Conservation (phyloP, 257 asterid species). For the Jaltomata sinuosa region DNA sequence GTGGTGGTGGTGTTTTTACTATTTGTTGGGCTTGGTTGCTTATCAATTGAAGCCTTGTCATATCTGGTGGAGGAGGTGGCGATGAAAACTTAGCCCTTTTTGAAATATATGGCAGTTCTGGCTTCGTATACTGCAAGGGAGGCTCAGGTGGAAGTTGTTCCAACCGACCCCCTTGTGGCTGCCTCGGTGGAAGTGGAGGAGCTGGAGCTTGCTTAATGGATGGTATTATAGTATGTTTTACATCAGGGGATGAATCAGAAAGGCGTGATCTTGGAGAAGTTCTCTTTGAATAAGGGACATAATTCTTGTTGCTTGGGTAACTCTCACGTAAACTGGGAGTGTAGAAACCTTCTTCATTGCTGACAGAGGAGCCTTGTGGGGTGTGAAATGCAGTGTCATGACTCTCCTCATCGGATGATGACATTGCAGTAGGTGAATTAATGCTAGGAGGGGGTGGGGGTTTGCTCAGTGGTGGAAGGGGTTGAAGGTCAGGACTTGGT, state of each 20-base stretch:
- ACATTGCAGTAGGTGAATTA: conserved; percentile 78
- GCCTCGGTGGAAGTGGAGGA: conserved; percentile 27
- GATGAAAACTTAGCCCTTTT: conserved; percentile 58
- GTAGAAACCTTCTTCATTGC: conserved; percentile 43
- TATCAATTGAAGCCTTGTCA: conserved; percentile 50
- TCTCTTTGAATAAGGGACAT: conserved; percentile 61
- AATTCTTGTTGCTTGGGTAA: conserved; percentile 15
- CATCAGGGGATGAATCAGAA: conserved; percentile 49
- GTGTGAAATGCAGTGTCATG: conserved; percentile 72
- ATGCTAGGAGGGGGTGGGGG: conserved; percentile 62
- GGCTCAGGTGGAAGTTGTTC: conserved; percentile 24
- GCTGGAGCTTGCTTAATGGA: conserved; percentile 51
- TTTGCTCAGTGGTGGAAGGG: conserved; percentile 80
- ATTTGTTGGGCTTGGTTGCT: conserved; percentile 35
- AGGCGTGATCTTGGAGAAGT: conserved; percentile 78
- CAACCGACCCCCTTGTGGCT: conserved; percentile 9
- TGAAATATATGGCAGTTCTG: conserved; percentile 35
- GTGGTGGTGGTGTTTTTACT: conserved; percentile 30
- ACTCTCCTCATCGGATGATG: conserved; percentile 90
- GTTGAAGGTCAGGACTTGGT: conserved; percentile 98
- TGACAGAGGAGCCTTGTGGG: conserved; percentile 76
- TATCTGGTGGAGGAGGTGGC: conserved; percentile 88
- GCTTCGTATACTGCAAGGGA: conserved; percentile 14
- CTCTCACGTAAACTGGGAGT: conserved; percentile 42
- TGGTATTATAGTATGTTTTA: conserved; percentile 55